phyloP scores from a whole-genome alignment of 768 basidiomycete species.

The Lactifluus echinatus region DNA sequence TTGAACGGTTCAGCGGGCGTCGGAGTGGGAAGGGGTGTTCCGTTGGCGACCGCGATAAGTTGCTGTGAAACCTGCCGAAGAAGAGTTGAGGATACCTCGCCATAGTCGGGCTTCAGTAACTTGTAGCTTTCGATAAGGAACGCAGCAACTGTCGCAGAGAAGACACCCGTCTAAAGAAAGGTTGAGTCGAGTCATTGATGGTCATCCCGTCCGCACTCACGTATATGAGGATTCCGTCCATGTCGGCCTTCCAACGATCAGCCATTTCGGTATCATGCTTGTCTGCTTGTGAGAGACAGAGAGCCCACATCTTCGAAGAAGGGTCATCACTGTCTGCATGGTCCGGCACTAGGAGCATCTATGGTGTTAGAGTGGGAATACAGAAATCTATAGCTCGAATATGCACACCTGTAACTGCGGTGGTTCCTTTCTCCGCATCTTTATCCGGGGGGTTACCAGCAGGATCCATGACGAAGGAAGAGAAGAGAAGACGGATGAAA shows the following conservation, averaged over 20 bases:
- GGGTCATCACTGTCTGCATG: neutral
- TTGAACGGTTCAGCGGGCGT: neutral
- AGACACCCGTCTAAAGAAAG: slow-evolving; percentile 12
- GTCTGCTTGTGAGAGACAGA: slow-evolving; percentile 1
- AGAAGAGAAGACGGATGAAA: neutral
- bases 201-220: neutral
- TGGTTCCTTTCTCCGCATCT: slow-evolving; percentile 6
- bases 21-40: neutral
- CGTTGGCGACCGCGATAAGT: slow-evolving; percentile 9
- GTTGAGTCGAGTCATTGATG: neutral
- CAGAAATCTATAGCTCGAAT: neutral
- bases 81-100: neutral
- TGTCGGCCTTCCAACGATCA: slow-evolving; percentile 9
- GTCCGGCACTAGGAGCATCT: neutral
- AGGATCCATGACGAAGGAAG: neutral
- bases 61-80: slow-evolving; percentile 10
- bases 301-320: slow-evolving; percentile 14
- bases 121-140: slow-evolving; percentile 19
- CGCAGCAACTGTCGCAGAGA: slow-evolving; percentile 16
- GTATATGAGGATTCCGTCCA: slow-evolving; percentile 19
- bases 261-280: slow-evolving; percentile 1
- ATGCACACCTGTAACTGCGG: neutral
- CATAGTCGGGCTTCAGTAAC: slow-evolving; percentile 9
- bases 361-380: neutral
- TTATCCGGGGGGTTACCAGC: neutral